Base-by-base conservation (phyloP, 768 basidiomycete species). In the Butyriboletus loyo region DNA sequence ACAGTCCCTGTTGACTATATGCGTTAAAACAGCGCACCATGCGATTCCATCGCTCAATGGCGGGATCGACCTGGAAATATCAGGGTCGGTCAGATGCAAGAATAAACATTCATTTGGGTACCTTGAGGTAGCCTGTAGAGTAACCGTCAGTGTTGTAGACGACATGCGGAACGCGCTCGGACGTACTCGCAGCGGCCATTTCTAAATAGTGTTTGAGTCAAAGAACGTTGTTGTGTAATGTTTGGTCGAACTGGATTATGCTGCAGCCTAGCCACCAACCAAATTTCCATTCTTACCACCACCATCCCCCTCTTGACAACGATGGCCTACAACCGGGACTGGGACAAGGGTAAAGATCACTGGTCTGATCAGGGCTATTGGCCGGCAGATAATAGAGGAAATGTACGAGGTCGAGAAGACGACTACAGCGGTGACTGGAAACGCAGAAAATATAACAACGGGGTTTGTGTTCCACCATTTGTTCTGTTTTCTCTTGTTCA, bases 241-340 rank as follows among this genome's bases (percentile, higher is more conserved):
- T 69, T 71, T 69, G 68, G 60, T 50, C 48, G 14, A 28, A 51
- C 42, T 2, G 52, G 41, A 53, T 55, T 46, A 45, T 52, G 32
- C 19, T 31, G 13, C 25, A 21, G n/a, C 37, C 25, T 28, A 27
- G 41, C 45, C 45, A 14, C 39, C 49, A 30, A 13, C 49, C 46
- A 39, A 58, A 42, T 52, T 66, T 63, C 46, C 46, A 38, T 45
- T 67, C 40, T 40, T 43, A 60, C 69, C 57, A 60, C 51, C 57
- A 66, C 53, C 50, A 46, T 55, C 58, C 52, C 37, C 54, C 43
- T 59, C 8, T 36, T 44, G 27, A 50, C 60, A 22, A 49, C 52
- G 21, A 88, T 89, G 87, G 77, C 86, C 45, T 82, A 86, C 71
- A 87, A 87, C 72, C 84, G 91, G 58, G 89, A 92, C 76, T 92